A percentile compares a stretch with the other conserved stretches of the same genome.
Conservation (phyloP, 345 rosid genomes). For the Salix koriyanagi region DNA sequence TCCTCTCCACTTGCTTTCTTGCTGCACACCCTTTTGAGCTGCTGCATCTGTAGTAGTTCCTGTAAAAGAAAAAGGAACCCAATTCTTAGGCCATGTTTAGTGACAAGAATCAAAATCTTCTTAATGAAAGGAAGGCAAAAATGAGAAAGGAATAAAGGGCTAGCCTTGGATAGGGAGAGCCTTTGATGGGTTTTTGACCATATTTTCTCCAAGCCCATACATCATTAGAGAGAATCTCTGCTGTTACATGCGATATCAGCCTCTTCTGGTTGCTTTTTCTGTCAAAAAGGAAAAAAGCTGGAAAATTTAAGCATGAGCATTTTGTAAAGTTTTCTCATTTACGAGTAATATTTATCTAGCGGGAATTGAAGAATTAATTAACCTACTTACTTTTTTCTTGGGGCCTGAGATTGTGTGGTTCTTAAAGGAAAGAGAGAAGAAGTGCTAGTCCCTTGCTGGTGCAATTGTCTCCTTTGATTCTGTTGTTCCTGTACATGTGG, state of each 20-base stretch:
- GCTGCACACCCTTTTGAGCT: conserved; percentile 84
- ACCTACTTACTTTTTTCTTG: conserved; percentile 48
- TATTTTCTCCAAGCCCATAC: conserved; percentile 97
- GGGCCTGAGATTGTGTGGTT: conserved; percentile 22
- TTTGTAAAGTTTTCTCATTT: background rate
- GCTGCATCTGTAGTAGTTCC: conserved; percentile 89
- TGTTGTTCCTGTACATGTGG: background rate
- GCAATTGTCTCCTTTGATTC: conserved; percentile 16
- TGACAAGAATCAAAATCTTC: background rate
- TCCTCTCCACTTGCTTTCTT: conserved; percentile 83
- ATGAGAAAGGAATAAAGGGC: background rate
- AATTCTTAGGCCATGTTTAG: background rate
- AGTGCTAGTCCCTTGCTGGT: background rate
- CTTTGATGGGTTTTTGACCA: conserved; percentile 96
- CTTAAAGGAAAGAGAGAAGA: conserved; percentile 7
- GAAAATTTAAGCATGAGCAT: background rate
- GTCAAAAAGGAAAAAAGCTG: conserved; percentile 9
- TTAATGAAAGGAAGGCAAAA: background rate
- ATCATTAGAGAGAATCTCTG: conserved; percentile 70
- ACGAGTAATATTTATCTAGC: background rate
- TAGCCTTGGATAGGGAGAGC: conserved; percentile 89
- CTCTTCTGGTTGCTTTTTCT: conserved; percentile 72
- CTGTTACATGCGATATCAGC: conserved; percentile 61
- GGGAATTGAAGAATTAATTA: background rate
- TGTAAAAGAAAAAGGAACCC: conserved; percentile 21